Evolutionary conservation across 495 filamentous ascomycete genomes (phyloP).

Genomic region (Daldinia caldariorum): DNA sequence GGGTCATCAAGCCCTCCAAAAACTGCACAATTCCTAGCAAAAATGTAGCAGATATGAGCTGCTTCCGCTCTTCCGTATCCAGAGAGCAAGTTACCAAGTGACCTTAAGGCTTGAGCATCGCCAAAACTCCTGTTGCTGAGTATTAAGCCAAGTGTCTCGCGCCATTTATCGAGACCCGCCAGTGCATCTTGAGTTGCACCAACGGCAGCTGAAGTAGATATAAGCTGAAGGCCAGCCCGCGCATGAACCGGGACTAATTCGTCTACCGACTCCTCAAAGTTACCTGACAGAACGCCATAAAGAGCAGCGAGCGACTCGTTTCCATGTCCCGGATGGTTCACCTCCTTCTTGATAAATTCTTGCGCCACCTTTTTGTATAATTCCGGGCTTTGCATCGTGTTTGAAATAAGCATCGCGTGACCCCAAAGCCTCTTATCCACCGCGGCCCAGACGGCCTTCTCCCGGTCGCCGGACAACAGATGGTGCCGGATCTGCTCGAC

Average conservation of each 20-base stretch:
- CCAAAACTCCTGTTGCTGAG: constrained; percentile 85
- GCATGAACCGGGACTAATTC: constrained; percentile 96
- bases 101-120: constrained; percentile 77
- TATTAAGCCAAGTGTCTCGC: constrained; percentile 85
- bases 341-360: constrained; percentile 92
- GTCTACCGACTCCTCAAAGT: constrained; percentile 92
- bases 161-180: constrained; percentile 91
- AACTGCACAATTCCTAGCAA: constrained; percentile 65
- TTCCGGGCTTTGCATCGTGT: constrained; percentile 68
- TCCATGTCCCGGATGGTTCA: constrained; percentile 78
- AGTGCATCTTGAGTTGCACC: constrained; percentile 75
- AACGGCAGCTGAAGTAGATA: constrained; percentile 71
- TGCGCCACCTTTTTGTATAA: constrained; percentile 91
- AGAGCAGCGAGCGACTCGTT: constrained; percentile 87
- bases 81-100: constrained; percentile 84
- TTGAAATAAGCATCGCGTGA: constrained; percentile 92
- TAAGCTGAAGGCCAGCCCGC: constrained; percentile 88
- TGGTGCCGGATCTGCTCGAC: constrained; percentile 74
- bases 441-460: constrained; percentile 92
- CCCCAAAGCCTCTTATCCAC: constrained; percentile 96
- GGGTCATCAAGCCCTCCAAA: constrained; percentile 89
- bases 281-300: constrained; percentile 93
- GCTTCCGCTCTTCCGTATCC: constrained; percentile 90
- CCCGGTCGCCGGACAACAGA: constrained; percentile 81
- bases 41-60: constrained; percentile 83